A percentile compares a stretch with the other conserved stretches of the same genome.
Conservation (phyloP, 352 stramenopile species). For the Phytophthora sp. region DNA sequence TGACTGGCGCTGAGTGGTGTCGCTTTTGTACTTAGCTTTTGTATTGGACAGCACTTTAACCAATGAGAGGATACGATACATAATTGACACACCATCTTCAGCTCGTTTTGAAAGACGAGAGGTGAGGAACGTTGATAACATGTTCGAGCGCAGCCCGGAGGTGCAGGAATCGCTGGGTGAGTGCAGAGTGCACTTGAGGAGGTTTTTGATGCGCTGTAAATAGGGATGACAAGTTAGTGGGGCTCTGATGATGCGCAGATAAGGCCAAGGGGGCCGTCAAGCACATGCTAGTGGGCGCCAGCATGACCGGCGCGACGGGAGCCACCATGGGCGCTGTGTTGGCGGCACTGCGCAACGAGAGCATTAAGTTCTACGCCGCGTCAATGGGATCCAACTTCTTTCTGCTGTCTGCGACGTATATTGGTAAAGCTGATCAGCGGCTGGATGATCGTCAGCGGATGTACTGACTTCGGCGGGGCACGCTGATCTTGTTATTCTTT, state of each 20-base stretch:
- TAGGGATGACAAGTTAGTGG: neutral
- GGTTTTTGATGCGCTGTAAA: too few species aligned
- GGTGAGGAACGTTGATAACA: constrained; percentile 5
- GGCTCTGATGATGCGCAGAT: constrained; percentile 30
- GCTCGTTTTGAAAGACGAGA: constrained; percentile 9
- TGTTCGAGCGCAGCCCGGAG: constrained; percentile 42
- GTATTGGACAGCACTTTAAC: constrained; percentile 1
- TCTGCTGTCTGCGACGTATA: constrained; percentile 84
- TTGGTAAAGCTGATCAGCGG: constrained; percentile 42
- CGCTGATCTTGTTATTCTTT: neutral
- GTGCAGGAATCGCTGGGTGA: constrained; percentile 35
- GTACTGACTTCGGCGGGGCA: too few species aligned
- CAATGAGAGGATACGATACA: constrained; percentile 18
- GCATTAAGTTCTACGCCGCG: constrained; percentile 79
- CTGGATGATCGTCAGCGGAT: neutral
- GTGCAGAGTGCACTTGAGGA: too few species aligned
- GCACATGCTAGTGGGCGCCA: constrained; percentile 72
- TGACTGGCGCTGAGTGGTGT: constrained; percentile 29
- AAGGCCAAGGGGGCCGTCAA: constrained; percentile 74
- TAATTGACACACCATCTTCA: constrained; percentile 13
- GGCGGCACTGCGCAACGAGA: constrained; percentile 76
- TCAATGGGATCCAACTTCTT: constrained; percentile 90
- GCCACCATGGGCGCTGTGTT: constrained; percentile 64
- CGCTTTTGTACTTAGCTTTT: constrained; percentile 8
- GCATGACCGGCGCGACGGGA: constrained; percentile 56